Percentiles rank a stretch among this genome's conserved stretches.
Evolutionary conservation across 2,329 filamentous ascomycete species (phyloP).

Genomic region (Rutstroemia sp.): DNA sequence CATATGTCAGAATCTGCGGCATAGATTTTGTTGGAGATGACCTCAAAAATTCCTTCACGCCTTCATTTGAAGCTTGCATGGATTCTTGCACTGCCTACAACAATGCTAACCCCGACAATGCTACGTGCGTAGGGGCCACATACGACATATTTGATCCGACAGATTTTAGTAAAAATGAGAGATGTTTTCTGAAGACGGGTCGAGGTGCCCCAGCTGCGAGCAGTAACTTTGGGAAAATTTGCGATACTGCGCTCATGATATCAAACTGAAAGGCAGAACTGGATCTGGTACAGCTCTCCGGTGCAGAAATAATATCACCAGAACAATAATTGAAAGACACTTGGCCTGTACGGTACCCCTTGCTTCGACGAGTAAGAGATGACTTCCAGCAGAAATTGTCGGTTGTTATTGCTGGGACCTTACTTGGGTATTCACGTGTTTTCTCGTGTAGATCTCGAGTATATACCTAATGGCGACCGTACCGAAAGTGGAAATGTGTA

Average conservation of each 20-base stretch:
- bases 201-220: not conserved
- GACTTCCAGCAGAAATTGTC: no score
- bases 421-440: no score
- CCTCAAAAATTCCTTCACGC: not conserved
- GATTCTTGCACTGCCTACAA: not conserved
- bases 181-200: not conserved
- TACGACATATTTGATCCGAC: not conserved
- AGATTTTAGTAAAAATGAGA: not conserved
- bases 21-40: not conserved
- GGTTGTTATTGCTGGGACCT: not conserved
- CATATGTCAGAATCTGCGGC: not conserved
- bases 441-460: no score
- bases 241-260: not conserved
- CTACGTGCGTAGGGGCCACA: not conserved
- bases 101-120: not conserved
- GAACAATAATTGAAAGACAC: no score
- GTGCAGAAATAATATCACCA: not conserved
- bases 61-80: not conserved
- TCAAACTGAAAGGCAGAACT: not conserved
- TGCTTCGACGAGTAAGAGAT: no score
- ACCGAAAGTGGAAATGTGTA: no score
- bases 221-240: not conserved
- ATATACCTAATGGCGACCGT: no score
- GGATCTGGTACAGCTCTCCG: not conserved
- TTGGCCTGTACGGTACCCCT: no score